Percentiles rank a stretch among this genome's conserved stretches.
Evolutionary conservation across 495 filamentous ascomycete species (phyloP).

Genomic region (Penicillium pancosmium): DNA sequence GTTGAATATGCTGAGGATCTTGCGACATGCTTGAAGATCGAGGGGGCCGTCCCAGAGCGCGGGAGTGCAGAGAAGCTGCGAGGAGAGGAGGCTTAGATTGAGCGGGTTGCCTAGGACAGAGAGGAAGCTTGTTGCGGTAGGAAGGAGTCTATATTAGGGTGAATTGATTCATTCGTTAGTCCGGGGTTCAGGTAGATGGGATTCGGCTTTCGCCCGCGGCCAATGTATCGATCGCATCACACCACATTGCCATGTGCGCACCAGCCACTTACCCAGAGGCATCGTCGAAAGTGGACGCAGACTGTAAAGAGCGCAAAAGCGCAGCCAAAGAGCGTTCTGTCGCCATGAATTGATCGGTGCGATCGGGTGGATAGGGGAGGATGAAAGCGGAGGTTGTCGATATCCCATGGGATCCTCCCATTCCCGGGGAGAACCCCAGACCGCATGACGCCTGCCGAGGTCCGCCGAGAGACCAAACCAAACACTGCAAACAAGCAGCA

Average conservation of each 20-base stretch:
- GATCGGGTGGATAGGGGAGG: slow-evolving; percentile 9
- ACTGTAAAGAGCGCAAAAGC: slow-evolving; percentile 55
- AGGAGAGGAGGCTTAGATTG: slow-evolving; percentile 86
- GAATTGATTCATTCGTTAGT: not conserved
- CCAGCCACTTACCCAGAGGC: slow-evolving; percentile 52
- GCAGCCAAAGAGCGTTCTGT: slow-evolving; percentile 55
- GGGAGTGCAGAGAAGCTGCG: slow-evolving; percentile 83
- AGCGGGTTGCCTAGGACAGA: slow-evolving; percentile 85
- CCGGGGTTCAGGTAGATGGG: no score
- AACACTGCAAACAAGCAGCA: slow-evolving; percentile 45
- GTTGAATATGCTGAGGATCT: slow-evolving; percentile 86
- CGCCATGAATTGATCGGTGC: slow-evolving; percentile 34
- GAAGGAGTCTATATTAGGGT: slow-evolving; percentile 61
- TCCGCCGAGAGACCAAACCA: slow-evolving; percentile 27
- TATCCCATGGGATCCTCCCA: slow-evolving; percentile 3
- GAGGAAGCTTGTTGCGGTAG: slow-evolving; percentile 79
- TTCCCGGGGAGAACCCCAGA: slow-evolving; percentile 38
- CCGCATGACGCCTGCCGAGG: slow-evolving; percentile 36
- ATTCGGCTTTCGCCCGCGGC: no score
- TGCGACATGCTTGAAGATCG: slow-evolving; percentile 70
- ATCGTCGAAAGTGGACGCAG: slow-evolving; percentile 52
- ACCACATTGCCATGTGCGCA: no score
- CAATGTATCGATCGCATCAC: no score
- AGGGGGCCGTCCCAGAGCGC: slow-evolving; percentile 82
- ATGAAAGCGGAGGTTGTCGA: slow-evolving; percentile 8